Conservation (phyloP, 176 grass and related monocot species). For the Poa pratensis region DNA sequence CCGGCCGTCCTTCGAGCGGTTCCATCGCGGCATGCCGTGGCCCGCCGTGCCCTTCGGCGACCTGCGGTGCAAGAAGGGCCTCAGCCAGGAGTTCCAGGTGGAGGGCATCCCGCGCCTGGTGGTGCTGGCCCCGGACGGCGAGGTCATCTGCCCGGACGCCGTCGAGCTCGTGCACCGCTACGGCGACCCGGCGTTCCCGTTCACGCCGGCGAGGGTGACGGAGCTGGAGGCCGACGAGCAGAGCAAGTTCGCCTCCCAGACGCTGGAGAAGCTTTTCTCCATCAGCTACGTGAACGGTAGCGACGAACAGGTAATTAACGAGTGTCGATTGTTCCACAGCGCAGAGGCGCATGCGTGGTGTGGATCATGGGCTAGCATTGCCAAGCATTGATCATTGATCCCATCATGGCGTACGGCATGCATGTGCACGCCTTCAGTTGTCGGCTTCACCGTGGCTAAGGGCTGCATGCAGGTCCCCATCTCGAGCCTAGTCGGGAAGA, state of each 20-base stretch:
- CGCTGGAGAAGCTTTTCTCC: conserved; percentile 66
- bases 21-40: conserved; percentile 70
- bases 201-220: conserved; percentile 53
- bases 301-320: conserved; percentile 39
- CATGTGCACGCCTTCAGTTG: conserved; percentile 39
- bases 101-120: conserved; percentile 71
- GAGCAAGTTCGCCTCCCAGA: conserved; percentile 63
- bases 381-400: not conserved
- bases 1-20: conserved; percentile 60
- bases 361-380: not conserved
- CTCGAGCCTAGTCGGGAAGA: conserved; percentile 62
- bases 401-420: not conserved
- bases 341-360: not conserved
- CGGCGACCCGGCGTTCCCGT: conserved; percentile 58
- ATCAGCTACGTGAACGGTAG: conserved; percentile 44
- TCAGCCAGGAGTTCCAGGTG: conserved; percentile 60
- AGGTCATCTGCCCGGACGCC: conserved; percentile 36
- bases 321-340: not conserved
- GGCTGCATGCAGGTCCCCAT: conserved; percentile 75
- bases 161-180: conserved; percentile 61
- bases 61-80: conserved; percentile 54
- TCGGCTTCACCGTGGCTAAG: conserved; percentile 49
- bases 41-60: conserved; percentile 63
- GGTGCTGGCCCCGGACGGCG: conserved; percentile 42
- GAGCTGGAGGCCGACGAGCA: conserved; percentile 60